A percentile compares a stretch with the other conserved stretches of the same genome.
Conservation (phyloP, 2,329 filamentous ascomycete species). For the Aspergillus versicolor region DNA sequence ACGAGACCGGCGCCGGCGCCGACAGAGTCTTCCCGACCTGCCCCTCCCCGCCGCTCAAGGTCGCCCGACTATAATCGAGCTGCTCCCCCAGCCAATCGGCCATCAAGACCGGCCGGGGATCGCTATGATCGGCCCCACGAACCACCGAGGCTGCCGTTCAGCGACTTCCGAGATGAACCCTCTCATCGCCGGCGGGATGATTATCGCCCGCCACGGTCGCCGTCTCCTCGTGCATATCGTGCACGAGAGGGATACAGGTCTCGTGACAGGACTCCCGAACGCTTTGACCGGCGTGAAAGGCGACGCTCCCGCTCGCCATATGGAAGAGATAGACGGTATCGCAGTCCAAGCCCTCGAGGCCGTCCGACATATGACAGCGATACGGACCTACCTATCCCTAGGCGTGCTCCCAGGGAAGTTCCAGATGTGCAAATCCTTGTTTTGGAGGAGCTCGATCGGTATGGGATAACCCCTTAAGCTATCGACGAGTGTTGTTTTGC, state of each 20-base stretch:
- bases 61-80: slow-evolving; percentile 61
- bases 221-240: slow-evolving; percentile 61
- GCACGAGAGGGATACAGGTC: slow-evolving; percentile 63
- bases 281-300: slow-evolving; percentile 54
- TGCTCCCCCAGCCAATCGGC: slow-evolving; percentile 30
- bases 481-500: slow-evolving; percentile 6
- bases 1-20: slow-evolving; percentile 55
- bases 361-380: slow-evolving; percentile 57
- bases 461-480: slow-evolving; percentile 12
- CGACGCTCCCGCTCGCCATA: slow-evolving; percentile 71
- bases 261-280: slow-evolving; percentile 46
- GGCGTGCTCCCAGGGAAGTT: slow-evolving; percentile 70
- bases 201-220: slow-evolving; percentile 60
- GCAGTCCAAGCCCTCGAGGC: slow-evolving; percentile 68
- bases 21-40: slow-evolving; percentile 36
- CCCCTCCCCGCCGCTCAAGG: slow-evolving; percentile 55
- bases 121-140: slow-evolving; percentile 46
- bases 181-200: slow-evolving; percentile 57
- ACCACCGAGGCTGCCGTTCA: slow-evolving; percentile 38
- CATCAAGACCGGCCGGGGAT: slow-evolving; percentile 33
- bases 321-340: slow-evolving; percentile 61
- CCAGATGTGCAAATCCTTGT: slow-evolving; percentile 89
- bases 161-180: slow-evolving; percentile 53
- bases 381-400: slow-evolving; percentile 68
- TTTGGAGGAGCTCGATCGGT: slow-evolving; percentile 69